Conservation (phyloP, 1,284 basidiomycete species). For the Singerocomus inundabilis region DNA sequence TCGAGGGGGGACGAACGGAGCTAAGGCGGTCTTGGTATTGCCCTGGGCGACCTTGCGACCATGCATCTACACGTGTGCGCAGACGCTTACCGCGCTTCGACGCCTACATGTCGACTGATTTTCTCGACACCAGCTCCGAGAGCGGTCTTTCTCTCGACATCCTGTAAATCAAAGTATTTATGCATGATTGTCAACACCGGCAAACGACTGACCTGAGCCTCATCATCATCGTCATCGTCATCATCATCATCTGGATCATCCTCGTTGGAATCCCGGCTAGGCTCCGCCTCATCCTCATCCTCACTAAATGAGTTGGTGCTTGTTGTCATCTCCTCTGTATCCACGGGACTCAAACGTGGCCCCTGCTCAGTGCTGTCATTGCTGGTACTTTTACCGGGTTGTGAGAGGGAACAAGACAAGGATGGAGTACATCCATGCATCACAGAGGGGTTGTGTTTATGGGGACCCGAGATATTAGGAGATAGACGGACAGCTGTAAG, state of each 20-base stretch:
- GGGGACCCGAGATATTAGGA: slow-evolving; percentile 10
- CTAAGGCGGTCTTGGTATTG: background rate
- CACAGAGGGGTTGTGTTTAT: slow-evolving; percentile 9
- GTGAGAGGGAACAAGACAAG: background rate
- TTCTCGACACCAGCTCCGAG: slow-evolving; percentile 70
- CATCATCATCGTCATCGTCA: slow-evolving; percentile 36
- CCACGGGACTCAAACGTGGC: slow-evolving; percentile 11
- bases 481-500: slow-evolving; percentile 25
- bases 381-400: background rate
- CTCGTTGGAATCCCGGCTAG: slow-evolving; percentile 19
- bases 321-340: slow-evolving; percentile 11
- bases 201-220: slow-evolving; percentile 34
- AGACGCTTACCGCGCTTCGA: slow-evolving; percentile 18
- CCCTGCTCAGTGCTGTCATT: background rate
- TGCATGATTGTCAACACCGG: background rate
- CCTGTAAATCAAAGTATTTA: slow-evolving; percentile 26
- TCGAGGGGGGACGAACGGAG: slow-evolving; percentile 10
- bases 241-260: slow-evolving; percentile 38
- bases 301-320: slow-evolving; percentile 10
- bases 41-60: background rate
- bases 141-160: slow-evolving; percentile 38
- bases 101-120: slow-evolving; percentile 53
- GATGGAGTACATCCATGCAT: background rate
- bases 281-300: slow-evolving; percentile 9
- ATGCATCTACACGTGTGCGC: background rate